A percentile compares a stretch with the other conserved stretches of the same genome.
These are phyloP conservation scores for Tubosaeta brunneosetosa DNA, from an alignment of 768 basidiomycete genomes.

Conservation along the genomic window DNA sequence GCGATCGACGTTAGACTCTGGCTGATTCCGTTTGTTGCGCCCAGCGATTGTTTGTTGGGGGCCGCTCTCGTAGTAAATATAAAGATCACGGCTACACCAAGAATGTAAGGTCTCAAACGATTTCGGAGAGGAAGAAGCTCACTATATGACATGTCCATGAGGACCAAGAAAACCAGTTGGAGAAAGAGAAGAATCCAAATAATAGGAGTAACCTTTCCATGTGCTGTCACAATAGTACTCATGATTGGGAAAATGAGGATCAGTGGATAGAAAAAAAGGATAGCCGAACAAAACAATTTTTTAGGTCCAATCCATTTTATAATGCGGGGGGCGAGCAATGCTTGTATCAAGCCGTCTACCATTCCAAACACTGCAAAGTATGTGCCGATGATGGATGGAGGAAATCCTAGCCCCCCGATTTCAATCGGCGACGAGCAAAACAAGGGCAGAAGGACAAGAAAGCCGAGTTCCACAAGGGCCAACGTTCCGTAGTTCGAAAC, in stretches of 20 bases:
- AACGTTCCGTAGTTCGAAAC: slow-evolving; percentile 39
- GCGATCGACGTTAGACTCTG: slow-evolving; percentile 44
- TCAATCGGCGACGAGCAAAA: slow-evolving; percentile 41
- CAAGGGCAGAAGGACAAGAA: slow-evolving; percentile 39
- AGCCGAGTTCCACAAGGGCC: slow-evolving; percentile 38
- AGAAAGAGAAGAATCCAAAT: slow-evolving; percentile 35
- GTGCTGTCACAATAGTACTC: slow-evolving; percentile 33
- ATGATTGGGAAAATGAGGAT: slow-evolving; percentile 40
- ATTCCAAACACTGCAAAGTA: slow-evolving; percentile 35
- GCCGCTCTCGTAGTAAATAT: slow-evolving; percentile 50
- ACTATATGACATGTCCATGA: slow-evolving; percentile 43
- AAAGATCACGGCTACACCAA: slow-evolving; percentile 40
- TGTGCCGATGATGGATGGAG: slow-evolving; percentile 39
- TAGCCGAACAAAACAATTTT: slow-evolving; percentile 33
- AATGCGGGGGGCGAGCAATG: slow-evolving; percentile 35
- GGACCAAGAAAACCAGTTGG: slow-evolving; percentile 21
- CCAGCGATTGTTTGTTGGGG: slow-evolving; percentile 49
- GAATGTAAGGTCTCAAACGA: neutral
- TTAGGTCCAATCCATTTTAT: slow-evolving; percentile 38
- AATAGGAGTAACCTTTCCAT: slow-evolving; percentile 28
- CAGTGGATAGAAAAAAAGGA: slow-evolving; percentile 34
- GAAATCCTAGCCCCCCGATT: slow-evolving; percentile 41
- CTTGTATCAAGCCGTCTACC: slow-evolving; percentile 38
- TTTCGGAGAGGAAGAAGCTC: slow-evolving; percentile 6
- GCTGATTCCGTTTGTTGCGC: slow-evolving; percentile 55